These are phyloP conservation scores for Ampelocalamus luodianensis DNA, from an alignment of 176 grass and related monocot genomes.

Conservation along the genomic window DNA sequence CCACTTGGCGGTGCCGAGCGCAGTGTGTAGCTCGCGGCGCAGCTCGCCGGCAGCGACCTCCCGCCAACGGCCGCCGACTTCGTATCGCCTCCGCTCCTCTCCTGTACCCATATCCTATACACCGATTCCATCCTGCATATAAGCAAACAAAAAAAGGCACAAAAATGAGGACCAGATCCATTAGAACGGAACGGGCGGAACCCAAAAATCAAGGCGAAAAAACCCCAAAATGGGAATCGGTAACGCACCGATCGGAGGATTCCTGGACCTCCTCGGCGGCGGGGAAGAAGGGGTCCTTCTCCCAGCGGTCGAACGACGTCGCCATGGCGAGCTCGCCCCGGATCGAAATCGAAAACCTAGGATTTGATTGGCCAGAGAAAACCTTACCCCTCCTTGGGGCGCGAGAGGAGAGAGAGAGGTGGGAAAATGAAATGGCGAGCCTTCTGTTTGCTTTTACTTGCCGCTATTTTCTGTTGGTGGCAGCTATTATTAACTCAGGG, in stretches of 20 bases:
- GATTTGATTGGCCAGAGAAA: slow-evolving; percentile 21
- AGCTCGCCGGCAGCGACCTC: slow-evolving; percentile 48
- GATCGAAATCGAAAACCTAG: slow-evolving; percentile 32
- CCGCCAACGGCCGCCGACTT: background rate
- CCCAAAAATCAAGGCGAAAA: background rate
- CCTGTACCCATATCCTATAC: slow-evolving; percentile 73
- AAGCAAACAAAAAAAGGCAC: background rate
- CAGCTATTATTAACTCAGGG: slow-evolving; percentile 19
- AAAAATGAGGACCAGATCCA: slow-evolving; percentile 16
- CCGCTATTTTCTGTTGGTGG: slow-evolving; percentile 30
- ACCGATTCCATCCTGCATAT: slow-evolving; percentile 72
- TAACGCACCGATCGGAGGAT: slow-evolving; percentile 69
- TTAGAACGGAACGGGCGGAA: background rate
- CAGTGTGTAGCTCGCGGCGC: slow-evolving; percentile 68
- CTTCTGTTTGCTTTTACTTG: slow-evolving; percentile 28
- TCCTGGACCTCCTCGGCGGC: slow-evolving; percentile 92
- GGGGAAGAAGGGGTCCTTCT: slow-evolving; percentile 92
- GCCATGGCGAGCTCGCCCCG: slow-evolving; percentile 51
- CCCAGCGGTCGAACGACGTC: slow-evolving; percentile 88
- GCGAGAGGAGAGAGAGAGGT: background rate
- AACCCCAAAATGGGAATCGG: background rate
- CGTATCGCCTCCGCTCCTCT: slow-evolving; percentile 30
- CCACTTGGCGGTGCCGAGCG: slow-evolving; percentile 93
- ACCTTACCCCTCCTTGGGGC: background rate
- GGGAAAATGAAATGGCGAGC: slow-evolving; percentile 11